These are phyloP conservation scores for Cladophialophora bantiana DNA, from an alignment of 2,329 filamentous ascomycete species.

Conservation along the genomic window DNA sequence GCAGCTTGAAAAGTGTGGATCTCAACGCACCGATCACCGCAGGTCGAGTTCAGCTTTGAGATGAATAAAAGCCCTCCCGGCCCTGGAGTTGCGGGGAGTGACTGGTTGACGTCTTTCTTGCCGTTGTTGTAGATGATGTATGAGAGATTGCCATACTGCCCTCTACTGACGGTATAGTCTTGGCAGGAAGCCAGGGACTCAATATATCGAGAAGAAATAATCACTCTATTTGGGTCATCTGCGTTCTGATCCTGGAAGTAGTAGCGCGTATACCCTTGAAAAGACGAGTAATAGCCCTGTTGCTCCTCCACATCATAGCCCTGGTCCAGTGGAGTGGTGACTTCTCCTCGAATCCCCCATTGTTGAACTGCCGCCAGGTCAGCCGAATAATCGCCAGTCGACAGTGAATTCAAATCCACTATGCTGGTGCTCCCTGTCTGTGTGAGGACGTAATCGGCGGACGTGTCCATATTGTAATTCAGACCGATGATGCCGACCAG, in stretches of 20 bases:
- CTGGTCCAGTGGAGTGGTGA: constrained; percentile 19
- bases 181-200: constrained; percentile 30
- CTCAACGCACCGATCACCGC: constrained; percentile 33
- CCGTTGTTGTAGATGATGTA: constrained; percentile 35
- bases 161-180: constrained; percentile 29
- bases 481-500: constrained; percentile 39
- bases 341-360: constrained; percentile 35
- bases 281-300: constrained; percentile 24
- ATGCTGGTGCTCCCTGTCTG: constrained; percentile 31
- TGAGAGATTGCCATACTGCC: constrained; percentile 32
- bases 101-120: constrained; percentile 32
- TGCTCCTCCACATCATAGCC: constrained; percentile 33
- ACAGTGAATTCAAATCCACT: constrained; percentile 29
- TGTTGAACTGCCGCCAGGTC: constrained; percentile 28
- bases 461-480: constrained; percentile 36
- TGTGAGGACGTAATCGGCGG: constrained; percentile 17
- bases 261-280: constrained; percentile 27
- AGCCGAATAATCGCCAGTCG: constrained; percentile 21
- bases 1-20: constrained; percentile 33
- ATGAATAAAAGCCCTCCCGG: constrained; percentile 31
- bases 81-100: constrained; percentile 25
- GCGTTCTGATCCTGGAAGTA: constrained; percentile 36
- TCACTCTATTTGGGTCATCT: constrained; percentile 7
- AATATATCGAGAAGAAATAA: constrained; percentile 29
- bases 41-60: constrained; percentile 34